Evolutionary conservation across 805 yeast species (phyloP).

Genomic region (Saccharomycopsis sp.): DNA sequence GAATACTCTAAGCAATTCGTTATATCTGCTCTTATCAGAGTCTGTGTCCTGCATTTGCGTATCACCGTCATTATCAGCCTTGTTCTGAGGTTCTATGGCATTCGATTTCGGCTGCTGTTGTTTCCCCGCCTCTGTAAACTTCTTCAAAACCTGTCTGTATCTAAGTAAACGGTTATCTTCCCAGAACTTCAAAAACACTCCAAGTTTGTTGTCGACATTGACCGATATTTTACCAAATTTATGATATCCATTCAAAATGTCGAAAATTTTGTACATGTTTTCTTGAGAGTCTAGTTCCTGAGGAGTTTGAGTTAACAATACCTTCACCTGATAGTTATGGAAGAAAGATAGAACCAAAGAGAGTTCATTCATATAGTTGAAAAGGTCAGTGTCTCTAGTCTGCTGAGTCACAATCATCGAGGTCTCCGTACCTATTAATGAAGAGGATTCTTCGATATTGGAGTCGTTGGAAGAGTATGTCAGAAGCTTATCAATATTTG

Average conservation of each 20-base stretch:
- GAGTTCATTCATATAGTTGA: conserved; percentile 14
- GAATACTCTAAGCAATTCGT: conserved; percentile 1
- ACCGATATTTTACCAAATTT: conserved; percentile 10
- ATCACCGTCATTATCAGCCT: conserved; percentile 4
- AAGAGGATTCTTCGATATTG: not conserved
- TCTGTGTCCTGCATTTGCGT: not conserved
- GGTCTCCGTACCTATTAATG: not conserved
- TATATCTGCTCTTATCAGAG: not conserved
- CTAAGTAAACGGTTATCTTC: conserved; percentile 13
- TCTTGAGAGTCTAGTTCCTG: not conserved
- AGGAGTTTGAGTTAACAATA: not conserved
- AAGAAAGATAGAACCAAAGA: conserved; percentile 7
- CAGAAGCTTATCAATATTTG: conserved; percentile 12
- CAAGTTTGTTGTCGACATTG: conserved; percentile 11
- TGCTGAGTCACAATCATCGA: not conserved
- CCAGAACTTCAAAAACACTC: conserved; percentile 20
- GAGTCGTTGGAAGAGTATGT: not conserved
- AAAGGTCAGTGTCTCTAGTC: conserved; percentile 8
- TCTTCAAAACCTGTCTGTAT: not conserved
- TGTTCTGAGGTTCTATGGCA: not conserved
- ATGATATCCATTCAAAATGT: conserved; percentile 16
- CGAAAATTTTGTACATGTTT: conserved; percentile 1
- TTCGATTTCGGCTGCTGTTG: not conserved
- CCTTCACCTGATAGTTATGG: not conserved
- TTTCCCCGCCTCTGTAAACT: not conserved